phyloP scores from a whole-genome alignment of 768 basidiomycete genomes.

The Piloderma croceum region DNA sequence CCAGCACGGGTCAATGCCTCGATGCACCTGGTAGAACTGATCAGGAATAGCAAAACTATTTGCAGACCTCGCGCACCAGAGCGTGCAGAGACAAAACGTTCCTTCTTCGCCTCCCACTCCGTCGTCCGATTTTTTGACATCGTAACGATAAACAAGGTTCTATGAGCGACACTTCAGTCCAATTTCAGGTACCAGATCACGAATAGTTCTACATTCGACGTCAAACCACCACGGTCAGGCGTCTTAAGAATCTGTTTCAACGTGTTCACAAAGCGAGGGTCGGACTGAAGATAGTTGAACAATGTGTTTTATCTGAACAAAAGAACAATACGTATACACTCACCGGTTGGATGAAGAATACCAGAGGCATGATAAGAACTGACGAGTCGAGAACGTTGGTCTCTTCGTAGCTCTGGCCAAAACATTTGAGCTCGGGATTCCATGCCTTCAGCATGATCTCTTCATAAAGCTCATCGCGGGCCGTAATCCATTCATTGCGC shows the following conservation, averaged over 20 bases:
- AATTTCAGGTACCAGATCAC: background rate
- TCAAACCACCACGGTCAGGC: slow-evolving; percentile 86
- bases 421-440: slow-evolving; percentile 64
- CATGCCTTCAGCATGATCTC: slow-evolving; percentile 88
- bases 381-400: slow-evolving; percentile 77
- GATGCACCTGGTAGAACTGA: slow-evolving; percentile 52
- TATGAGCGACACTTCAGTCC: slow-evolving; percentile 22
- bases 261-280: slow-evolving; percentile 85
- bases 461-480: slow-evolving; percentile 84
- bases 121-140: slow-evolving; percentile 78
- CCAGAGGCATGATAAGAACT: slow-evolving; percentile 86
- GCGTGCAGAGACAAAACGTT: slow-evolving; percentile 84
- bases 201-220: slow-evolving; percentile 57
- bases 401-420: slow-evolving; percentile 90
- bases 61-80: slow-evolving; percentile 47
- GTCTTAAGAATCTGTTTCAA: slow-evolving; percentile 78
- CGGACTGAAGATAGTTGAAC: slow-evolving; percentile 43
- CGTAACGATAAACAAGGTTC: slow-evolving; percentile 88
- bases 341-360: slow-evolving; percentile 85
- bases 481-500: slow-evolving; percentile 62
- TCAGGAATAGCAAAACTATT: background rate
- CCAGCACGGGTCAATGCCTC: slow-evolving; percentile 89
- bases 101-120: slow-evolving; percentile 97
- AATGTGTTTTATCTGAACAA: background rate
- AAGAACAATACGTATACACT: slow-evolving; percentile 23